Evolutionary conservation across 495 filamentous ascomycete genomes (phyloP), one percentile per base, ranked within the genome.

Genomic region (Aspergillus baeticus): DNA sequence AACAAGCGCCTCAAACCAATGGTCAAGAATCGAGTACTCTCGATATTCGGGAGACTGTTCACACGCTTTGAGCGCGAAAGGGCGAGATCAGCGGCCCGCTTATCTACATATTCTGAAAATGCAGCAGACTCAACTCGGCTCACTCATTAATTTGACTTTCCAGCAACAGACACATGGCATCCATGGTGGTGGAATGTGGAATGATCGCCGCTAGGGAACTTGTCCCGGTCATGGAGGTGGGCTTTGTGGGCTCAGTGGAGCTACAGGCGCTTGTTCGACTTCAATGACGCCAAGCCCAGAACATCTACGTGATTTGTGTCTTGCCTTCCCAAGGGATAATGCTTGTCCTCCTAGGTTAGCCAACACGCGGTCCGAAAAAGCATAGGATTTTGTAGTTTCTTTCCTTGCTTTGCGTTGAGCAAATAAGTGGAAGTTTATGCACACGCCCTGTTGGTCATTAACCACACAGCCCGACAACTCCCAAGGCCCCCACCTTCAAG

Each of bases 151-250:
- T 61, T 64, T 64, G 59, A 53, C 59, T 62, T 64, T 59, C 55
- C 35, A 61, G 55, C 54, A 38, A 38, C 21, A 46, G 54, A 65
- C 63, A 65, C 63, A 65, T 65, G 63, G 63, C 59, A 65, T 61
- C 63, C 63, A 61, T 46, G 59, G 56, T 46, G 59, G 56, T 57
- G 47, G 15, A 7, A 18, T 20, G 33, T 50, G 62, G 59, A 65
- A 62, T 65, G 63, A 65, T 65, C 63, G 59, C 63, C 63, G 55
- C 59, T 65, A 60, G 57, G 38, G 51, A 49, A 41, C 49, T 43
- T 57, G 54, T 51, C 51, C 44, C 18, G 46, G 51, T 45, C 42
- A 23, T 45, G 26, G 46, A 45, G 56, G 53, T 56, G 47, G 47
- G 56, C 58, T 57, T 8, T 29, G 26, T 29, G 26, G 26, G 26